Conservation (phyloP, 2,329 filamentous ascomycete genomes). For the Scedosporium aurantiacum region DNA sequence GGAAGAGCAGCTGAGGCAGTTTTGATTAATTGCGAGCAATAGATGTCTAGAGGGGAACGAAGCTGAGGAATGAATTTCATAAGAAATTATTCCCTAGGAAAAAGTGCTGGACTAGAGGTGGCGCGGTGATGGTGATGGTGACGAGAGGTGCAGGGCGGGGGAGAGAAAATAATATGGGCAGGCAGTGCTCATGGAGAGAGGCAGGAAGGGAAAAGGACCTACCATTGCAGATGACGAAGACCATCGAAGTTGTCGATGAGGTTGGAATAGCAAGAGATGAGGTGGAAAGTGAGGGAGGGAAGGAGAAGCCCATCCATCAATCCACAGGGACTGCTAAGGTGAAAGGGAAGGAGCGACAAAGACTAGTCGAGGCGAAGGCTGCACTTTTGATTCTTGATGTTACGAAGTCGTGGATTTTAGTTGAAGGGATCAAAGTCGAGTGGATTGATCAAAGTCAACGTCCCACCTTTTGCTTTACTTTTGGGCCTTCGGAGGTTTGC, state of each 20-base stretch:
- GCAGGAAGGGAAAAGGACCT: background rate
- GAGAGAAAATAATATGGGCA: background rate
- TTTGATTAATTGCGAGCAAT: no score
- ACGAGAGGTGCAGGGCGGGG: background rate
- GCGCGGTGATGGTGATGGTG: background rate
- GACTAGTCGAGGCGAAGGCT: background rate
- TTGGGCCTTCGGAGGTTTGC: background rate
- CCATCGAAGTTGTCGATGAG: conserved; percentile 9
- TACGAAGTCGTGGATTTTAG: background rate
- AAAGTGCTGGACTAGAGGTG: background rate
- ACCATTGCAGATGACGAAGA: conserved; percentile 3
- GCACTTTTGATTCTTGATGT: no score
- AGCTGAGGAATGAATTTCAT: no score
- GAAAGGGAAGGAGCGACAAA: background rate
- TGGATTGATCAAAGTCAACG: background rate
- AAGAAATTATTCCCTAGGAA: background rate
- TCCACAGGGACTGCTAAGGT: background rate
- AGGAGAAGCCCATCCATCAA: background rate
- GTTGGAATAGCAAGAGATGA: background rate
- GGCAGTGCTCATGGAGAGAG: background rate
- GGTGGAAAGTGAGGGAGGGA: background rate
- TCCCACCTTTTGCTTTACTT: background rate
- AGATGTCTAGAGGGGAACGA: no score
- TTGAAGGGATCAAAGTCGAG: background rate
- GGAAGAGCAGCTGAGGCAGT: background rate